Conservation (phyloP, 2,329 filamentous ascomycete species). For the Exophiala aquamarina region DNA sequence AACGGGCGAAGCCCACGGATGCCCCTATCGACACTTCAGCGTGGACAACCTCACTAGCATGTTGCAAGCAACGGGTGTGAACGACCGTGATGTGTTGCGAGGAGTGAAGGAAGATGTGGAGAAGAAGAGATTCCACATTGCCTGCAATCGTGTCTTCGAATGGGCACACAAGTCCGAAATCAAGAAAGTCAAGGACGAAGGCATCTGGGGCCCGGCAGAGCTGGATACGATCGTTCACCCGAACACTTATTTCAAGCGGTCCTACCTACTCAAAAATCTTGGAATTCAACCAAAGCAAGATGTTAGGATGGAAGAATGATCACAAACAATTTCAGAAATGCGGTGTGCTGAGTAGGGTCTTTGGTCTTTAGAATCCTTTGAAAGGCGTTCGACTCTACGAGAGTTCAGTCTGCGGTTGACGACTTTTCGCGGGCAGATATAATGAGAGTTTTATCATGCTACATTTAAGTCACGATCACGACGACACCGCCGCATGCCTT, state of each 20-base stretch:
- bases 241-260: constrained; percentile 96
- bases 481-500: too few relatives aligned
- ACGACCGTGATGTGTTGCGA: constrained; percentile 72
- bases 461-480: too few relatives aligned
- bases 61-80: constrained; percentile 75
- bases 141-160: constrained; percentile 95
- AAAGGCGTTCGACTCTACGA: too few relatives aligned
- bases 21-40: constrained; percentile 90
- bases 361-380: too few relatives aligned
- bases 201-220: constrained; percentile 69
- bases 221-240: constrained; percentile 95
- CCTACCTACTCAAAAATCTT: constrained; percentile 82
- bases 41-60: constrained; percentile 79
- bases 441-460: too few relatives aligned
- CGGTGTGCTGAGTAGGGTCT: too few relatives aligned
- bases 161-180: constrained; percentile 77
- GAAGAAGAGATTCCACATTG: constrained; percentile 87
- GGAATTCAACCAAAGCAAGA: constrained; percentile 54
- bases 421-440: too few relatives aligned
- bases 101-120: constrained; percentile 87
- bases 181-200: constrained; percentile 72
- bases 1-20: constrained; percentile 88
- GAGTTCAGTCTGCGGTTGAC: too few relatives aligned
- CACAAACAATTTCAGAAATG: too few relatives aligned
- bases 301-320: constrained; percentile 51